Percentiles rank a stretch among this genome's conserved stretches.
Conservation (phyloP, 768 basidiomycete genomes). For the Kwoniella dejecticola region DNA sequence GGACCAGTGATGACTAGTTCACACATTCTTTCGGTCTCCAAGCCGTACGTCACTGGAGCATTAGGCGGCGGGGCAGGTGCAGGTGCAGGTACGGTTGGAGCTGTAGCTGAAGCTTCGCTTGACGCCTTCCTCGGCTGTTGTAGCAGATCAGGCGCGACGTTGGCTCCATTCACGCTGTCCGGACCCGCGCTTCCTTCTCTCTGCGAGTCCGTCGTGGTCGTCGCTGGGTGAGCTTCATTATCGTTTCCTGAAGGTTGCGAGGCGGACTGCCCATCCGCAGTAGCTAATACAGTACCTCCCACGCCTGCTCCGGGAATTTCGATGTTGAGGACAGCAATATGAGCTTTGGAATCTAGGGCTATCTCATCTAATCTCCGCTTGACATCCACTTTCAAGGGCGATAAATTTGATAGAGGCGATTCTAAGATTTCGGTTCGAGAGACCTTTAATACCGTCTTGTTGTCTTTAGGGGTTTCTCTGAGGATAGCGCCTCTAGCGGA, state of each 20-base stretch:
- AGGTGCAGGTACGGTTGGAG: slow-evolving; percentile 9
- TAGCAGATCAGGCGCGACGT: not conserved
- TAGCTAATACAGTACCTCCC: slow-evolving; percentile 26
- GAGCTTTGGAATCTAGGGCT: slow-evolving; percentile 85
- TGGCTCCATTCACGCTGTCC: not conserved
- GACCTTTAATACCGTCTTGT: slow-evolving; percentile 83
- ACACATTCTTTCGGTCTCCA: slow-evolving; percentile 92
- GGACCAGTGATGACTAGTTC: slow-evolving; percentile 84
- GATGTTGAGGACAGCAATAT: slow-evolving; percentile 90
- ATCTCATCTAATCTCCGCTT: slow-evolving; percentile 87
- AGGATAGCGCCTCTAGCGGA: slow-evolving; percentile 81
- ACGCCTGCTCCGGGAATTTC: slow-evolving; percentile 22
- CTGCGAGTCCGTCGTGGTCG: slow-evolving; percentile 5
- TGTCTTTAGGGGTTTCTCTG: slow-evolving; percentile 70
- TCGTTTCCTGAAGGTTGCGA: slow-evolving; percentile 1
- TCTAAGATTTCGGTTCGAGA: slow-evolving; percentile 92
- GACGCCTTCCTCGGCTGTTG: slow-evolving; percentile 56
- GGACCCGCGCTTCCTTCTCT: slow-evolving; percentile 56
- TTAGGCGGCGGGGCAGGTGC: slow-evolving; percentile 15
- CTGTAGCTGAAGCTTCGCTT: slow-evolving; percentile 58
- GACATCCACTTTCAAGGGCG: slow-evolving; percentile 78
- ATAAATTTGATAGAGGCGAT: slow-evolving; percentile 61
- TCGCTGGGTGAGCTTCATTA: not conserved
- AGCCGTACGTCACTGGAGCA: slow-evolving; percentile 73
- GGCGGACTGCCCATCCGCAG: slow-evolving; percentile 24